A percentile compares a stretch with the other conserved stretches of the same genome.
phyloP scores from a whole-genome alignment of 148 eudicot genomes.

The Persicaria maculosa region DNA sequence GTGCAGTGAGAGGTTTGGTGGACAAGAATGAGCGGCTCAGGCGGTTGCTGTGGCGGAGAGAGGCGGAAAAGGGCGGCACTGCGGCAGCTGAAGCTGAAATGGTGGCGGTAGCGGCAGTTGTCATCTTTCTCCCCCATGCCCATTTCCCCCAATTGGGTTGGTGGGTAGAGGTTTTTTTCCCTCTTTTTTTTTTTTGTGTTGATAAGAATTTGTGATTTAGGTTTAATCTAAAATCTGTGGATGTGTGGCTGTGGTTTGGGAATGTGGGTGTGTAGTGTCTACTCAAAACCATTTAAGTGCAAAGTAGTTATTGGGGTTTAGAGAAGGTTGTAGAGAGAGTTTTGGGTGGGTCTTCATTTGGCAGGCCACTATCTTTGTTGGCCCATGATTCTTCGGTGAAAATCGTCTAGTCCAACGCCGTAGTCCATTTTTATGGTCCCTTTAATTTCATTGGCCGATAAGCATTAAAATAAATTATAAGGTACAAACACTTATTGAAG shows the following conservation, averaged over 20 bases:
- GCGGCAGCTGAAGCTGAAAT: slow-evolving; percentile 10
- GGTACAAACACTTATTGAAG: too few species aligned
- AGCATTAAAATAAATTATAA: too few species aligned
- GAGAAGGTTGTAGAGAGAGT: slow-evolving; percentile 3
- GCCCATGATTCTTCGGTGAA: neutral
- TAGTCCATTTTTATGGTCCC: too few species aligned
- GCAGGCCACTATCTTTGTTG: neutral
- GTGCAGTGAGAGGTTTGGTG: slow-evolving; percentile 7
- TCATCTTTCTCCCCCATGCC: slow-evolving; percentile 36
- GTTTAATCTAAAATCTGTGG: neutral
- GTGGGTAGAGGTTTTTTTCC: neutral
- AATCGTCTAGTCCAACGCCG: too few species aligned
- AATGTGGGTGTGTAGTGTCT: neutral
- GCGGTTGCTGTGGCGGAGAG: slow-evolving; percentile 8
- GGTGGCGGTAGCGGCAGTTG: slow-evolving; percentile 15
- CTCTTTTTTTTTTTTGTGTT: neutral
- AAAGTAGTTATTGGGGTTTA: neutral
- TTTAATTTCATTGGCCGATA: too few species aligned
- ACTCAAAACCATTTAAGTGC: neutral
- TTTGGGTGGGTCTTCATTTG: neutral
- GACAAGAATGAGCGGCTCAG: slow-evolving; percentile 10
- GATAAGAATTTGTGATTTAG: slow-evolving; percentile 9
- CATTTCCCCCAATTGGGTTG: neutral
- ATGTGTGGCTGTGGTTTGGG: neutral
- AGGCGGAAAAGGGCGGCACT: slow-evolving; percentile 4